Evolutionary conservation across 2,329 filamentous ascomycete genomes (phyloP).

Genomic region (Hymenoscyphus infarciens): DNA sequence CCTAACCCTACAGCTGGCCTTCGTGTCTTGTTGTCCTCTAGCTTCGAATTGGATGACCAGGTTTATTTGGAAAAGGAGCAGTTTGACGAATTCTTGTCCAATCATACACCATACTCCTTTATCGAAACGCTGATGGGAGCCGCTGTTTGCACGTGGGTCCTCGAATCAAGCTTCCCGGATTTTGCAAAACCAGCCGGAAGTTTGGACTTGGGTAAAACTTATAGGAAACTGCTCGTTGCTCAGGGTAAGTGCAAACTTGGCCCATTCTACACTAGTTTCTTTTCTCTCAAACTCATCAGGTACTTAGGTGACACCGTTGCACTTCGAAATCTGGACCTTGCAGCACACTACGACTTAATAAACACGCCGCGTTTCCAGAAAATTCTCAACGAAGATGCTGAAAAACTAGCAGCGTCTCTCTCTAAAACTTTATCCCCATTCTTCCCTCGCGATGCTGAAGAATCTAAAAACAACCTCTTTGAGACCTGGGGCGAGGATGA

Average conservation of each 20-base stretch:
- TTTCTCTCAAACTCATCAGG: not conserved
- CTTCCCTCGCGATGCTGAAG: not conserved
- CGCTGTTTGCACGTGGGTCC: constrained; percentile 3
- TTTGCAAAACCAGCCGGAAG: not conserved
- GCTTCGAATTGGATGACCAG: not conserved
- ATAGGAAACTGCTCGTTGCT: not conserved
- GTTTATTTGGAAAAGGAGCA: not conserved
- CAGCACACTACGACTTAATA: not conserved
- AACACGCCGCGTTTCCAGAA: not conserved
- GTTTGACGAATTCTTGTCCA: not conserved
- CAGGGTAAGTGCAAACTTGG: not conserved
- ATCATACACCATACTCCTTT: not conserved
- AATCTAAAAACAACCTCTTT: not conserved
- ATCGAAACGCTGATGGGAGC: constrained; percentile 1
- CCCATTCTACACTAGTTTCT: not conserved
- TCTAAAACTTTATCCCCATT: not conserved
- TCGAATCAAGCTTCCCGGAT: not conserved
- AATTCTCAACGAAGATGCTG: not conserved
- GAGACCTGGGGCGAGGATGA: not conserved
- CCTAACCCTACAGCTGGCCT: not conserved
- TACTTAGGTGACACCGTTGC: not conserved
- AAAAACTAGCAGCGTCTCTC: not conserved
- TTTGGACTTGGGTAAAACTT: not conserved
- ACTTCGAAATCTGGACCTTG: not conserved
- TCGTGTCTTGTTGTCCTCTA: not conserved